Evolutionary conservation across 2,329 filamentous ascomycete species (phyloP), one percentile per base, ranked within the genome.

Genomic region (Gaeumannomyces tritici): DNA sequence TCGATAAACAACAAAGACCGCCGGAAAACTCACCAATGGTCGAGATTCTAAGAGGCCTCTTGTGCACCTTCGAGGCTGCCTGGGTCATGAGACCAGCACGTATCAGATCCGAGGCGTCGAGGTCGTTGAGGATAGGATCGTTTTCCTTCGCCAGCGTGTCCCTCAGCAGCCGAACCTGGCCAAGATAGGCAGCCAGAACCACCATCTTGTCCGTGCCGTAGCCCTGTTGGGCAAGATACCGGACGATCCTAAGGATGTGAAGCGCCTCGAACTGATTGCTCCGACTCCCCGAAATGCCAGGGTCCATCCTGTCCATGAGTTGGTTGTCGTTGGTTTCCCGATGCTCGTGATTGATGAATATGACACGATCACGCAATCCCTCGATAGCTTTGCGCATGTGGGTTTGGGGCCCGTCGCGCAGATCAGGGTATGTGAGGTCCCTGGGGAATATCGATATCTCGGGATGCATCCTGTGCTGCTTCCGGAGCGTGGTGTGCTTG

Each of bases 111-210:
- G 77, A 74, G 0, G 81, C 83, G 65, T 93, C 89, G 1, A 90
- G 71, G 60, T 92, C 89, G 66, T 86, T 90, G 1, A 93, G 73
- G 0, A 86, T 72, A 0, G 86, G 85, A 65, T 91, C 88, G 59
- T 83, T 84, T 0, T 86, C 79, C 12, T 77, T 71, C 5, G 74
- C 73, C 6, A 91, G 73, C 0, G 73, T 76, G 0, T 85, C 77
- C 24, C 75, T 71, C 1, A 92, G 74, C 0, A 88, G 74, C 3
- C 74, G 79, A 0, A 92, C 71, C 66, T 91, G 89, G 0, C 88
- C 89, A 0, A 91, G 75, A 66, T 93, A 92, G 0, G 89, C 89
- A 0, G 88, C 90, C 1, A 92, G 71, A 0, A 93, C 75, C 0
- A 90, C 88, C 13, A 91, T 76, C 2, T 89, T 74, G 4, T 84